Base-by-base conservation (phyloP, 2,329 filamentous ascomycete genomes). In the Diaporthe longicolla region DNA sequence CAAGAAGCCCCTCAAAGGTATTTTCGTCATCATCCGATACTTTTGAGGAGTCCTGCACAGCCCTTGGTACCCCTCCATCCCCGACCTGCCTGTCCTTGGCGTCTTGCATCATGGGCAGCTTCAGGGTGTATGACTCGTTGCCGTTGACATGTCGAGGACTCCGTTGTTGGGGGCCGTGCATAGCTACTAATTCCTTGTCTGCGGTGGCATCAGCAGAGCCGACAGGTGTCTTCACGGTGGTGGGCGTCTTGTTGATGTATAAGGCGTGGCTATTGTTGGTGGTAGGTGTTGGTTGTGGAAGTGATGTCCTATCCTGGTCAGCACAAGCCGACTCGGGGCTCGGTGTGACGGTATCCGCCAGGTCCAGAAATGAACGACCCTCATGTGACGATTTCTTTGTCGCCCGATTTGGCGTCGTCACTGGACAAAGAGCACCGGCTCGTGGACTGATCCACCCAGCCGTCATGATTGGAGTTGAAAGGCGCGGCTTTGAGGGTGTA, bases 391-490 rank as follows among this genome's bases (percentile, higher is more conserved):
- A 75, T 73, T 72, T 77, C 63, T 58, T 78, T 73, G 57, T 71
- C 54, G 58, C 43, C 7, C 45, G 32, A 19, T 45, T 71, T 50
- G 70, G 70, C 43, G 57, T 71, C 37, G 70, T 43, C 45, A 43
- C 52, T 21, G 70, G 61, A 54, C 70, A 71, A 55, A 71, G 73
- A 35, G 40, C 45, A 29, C 59, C 71, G 17, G 35, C 52, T 24
- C 37, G 37, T 37, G 74, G 73, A 48, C 58, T 73, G 24, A 26
- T 40, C 73, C 52, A 71, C 4, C 50, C 75, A 24, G 59, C 52
- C 65, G 43, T 68, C 70, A 73, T 63, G 24, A 43, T 70, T 26
- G 71, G 50, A 40, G 69, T 58, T 59, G 75, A 77, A 77, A 78
- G 75, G n/a, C 48, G 73, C 29, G 76, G 71, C n/a, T 76, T 75